phyloP scores from a whole-genome alignment of 108 stramenopile species.

The Epipyxis sp. region DNA sequence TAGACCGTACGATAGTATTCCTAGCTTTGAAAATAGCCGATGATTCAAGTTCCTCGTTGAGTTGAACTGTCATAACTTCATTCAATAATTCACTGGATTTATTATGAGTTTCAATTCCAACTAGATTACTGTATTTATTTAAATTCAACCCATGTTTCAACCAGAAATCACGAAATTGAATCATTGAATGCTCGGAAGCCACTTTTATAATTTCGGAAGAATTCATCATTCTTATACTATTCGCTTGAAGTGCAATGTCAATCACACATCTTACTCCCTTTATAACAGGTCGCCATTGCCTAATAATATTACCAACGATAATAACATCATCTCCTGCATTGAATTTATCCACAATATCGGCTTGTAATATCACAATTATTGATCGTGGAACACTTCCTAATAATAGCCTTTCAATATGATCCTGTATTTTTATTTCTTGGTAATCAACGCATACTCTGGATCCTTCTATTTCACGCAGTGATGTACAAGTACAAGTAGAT shows the following conservation, averaged over 20 bases:
- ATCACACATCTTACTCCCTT: conserved; percentile 70
- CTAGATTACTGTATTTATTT: not conserved
- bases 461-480: conserved; percentile 54
- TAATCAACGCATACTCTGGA: conserved; percentile 71
- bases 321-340: conserved; percentile 97
- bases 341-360: conserved; percentile 86
- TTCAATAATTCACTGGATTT: not conserved
- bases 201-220: conserved; percentile 43
- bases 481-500: conserved; percentile 62
- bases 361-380: conserved; percentile 72
- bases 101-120: not conserved
- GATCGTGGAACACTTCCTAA: conserved; percentile 81
- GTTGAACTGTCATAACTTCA: conserved; percentile 63
- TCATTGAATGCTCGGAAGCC: conserved; percentile 51
- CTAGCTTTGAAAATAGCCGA: conserved; percentile 55
- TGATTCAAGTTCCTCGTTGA: conserved; percentile 78
- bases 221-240: conserved; percentile 4
- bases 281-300: conserved; percentile 72
- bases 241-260: conserved; percentile 48
- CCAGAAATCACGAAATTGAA: not conserved
- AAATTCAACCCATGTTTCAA: no score
- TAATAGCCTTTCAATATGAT: conserved; percentile 68
- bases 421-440: conserved; percentile 96
- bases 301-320: conserved; percentile 78
- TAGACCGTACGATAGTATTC: conserved; percentile 76